Evolutionary conservation across 257 asterid genomes (phyloP).

Genomic region (Cruciata laevipes): DNA sequence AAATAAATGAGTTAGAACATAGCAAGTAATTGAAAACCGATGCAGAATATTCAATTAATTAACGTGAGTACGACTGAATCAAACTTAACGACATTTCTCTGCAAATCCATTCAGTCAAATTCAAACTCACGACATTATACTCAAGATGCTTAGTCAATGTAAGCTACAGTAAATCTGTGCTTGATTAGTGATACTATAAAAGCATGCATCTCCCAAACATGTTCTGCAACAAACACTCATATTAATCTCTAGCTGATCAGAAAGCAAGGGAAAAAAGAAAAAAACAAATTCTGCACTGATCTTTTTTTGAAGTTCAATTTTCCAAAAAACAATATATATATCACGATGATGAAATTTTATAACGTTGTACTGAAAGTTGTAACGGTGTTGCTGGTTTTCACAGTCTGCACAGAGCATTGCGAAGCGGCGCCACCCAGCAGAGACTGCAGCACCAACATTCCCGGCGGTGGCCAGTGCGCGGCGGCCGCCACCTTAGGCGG

Average conservation of each 20-base stretch:
- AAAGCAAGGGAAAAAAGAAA: background rate
- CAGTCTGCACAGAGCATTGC: constrained; percentile 8
- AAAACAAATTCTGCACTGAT: too few species aligned
- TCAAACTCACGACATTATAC: background rate
- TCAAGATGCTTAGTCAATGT: background rate
- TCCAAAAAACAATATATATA: too few species aligned
- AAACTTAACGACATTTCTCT: background rate
- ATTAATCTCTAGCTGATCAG: background rate
- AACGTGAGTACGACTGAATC: background rate
- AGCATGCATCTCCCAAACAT: background rate
- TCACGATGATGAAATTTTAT: background rate
- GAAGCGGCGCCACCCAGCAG: constrained; percentile 14
- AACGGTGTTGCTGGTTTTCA: background rate
- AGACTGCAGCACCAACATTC: constrained; percentile 20
- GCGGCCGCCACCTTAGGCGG: constrained; percentile 26
- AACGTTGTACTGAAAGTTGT: background rate
- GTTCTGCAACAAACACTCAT: background rate
- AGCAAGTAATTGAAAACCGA: too few species aligned
- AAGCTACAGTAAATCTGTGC: background rate
- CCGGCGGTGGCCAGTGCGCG: constrained; percentile 26
- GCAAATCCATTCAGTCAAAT: constrained; percentile 1
- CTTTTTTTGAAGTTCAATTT: too few species aligned
- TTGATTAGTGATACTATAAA: background rate
- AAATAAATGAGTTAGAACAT: too few species aligned
- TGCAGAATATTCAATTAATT: background rate